A percentile compares a stretch with the other conserved stretches of the same genome.
Conservation (phyloP, 257 asterid genomes). For the Rehmannia glutinosa region DNA sequence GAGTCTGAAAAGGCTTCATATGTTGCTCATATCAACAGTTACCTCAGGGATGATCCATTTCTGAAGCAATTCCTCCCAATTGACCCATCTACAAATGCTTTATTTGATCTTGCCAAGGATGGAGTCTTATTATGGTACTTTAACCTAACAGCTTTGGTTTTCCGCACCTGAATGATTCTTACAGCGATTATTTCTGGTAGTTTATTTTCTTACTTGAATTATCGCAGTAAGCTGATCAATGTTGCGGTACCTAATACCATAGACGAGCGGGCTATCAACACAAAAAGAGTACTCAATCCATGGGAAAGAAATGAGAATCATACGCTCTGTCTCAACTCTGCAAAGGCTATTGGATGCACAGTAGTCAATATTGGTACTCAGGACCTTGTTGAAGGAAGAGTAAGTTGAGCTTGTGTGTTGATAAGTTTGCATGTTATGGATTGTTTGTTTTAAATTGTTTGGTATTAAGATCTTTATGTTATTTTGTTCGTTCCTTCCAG, state of each 20-base stretch:
- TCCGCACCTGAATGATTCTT: conserved; percentile 4
- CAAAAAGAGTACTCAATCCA: conserved; percentile 76
- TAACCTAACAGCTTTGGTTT: conserved; percentile 19
- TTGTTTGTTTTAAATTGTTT: not conserved
- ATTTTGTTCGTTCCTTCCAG: conserved; percentile 40
- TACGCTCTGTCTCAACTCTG: conserved; percentile 94
- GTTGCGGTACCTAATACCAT: conserved; percentile 91
- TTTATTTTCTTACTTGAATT: conserved; percentile 13
- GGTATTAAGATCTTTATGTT: conserved; percentile 6
- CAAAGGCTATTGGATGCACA: conserved; percentile 97
- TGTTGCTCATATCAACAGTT: conserved; percentile 94
- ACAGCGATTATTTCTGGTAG: not conserved
- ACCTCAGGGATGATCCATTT: conserved; percentile 92
- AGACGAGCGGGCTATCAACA: conserved; percentile 92
- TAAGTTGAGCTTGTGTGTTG: conserved; percentile 40
- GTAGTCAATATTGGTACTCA: conserved; percentile 94
- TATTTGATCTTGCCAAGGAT: conserved; percentile 86
- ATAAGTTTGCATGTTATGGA: not conserved
- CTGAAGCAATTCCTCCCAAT: conserved; percentile 90
- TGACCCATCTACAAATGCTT: conserved; percentile 63
- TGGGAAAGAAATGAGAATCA: conserved; percentile 99
- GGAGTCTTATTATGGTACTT: conserved; percentile 90
- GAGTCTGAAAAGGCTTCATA: conserved; percentile 85
- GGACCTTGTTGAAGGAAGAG: conserved; percentile 96
- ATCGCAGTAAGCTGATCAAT: conserved; percentile 84